phyloP scores from a whole-genome alignment of 2,329 filamentous ascomycete genomes.

The Epichloe amarillans region DNA sequence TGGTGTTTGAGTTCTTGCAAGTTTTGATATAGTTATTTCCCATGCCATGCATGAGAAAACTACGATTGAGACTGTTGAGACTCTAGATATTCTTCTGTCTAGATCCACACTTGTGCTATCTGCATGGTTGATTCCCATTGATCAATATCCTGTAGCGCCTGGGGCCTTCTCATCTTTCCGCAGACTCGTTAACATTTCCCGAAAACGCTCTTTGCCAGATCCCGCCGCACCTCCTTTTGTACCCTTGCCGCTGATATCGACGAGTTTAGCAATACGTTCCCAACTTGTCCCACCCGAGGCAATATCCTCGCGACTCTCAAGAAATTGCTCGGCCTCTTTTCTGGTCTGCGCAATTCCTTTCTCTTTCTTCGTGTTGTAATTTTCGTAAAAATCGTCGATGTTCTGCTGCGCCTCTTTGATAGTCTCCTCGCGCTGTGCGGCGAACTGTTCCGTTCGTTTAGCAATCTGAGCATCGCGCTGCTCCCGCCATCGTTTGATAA shows the following conservation, averaged over 20 bases:
- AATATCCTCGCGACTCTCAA: conserved; percentile 80
- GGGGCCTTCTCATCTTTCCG: conserved; percentile 85
- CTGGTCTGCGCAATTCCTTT: conserved; percentile 80
- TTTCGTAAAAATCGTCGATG: conserved; percentile 98
- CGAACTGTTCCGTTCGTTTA: conserved; percentile 75
- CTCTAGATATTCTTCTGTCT: background rate
- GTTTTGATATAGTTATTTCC: background rate
- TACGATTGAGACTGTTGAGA: too few species aligned
- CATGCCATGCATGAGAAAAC: background rate
- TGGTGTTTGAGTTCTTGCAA: background rate
- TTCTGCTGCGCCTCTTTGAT: conserved; percentile 82
- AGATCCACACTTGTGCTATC: background rate
- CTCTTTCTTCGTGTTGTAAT: conserved; percentile 97
- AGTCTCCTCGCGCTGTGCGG: conserved; percentile 70
- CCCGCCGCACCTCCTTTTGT: conserved; percentile 73
- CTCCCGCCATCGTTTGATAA: conserved; percentile 85
- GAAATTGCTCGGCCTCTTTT: conserved; percentile 86
- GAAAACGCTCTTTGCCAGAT: conserved; percentile 91
- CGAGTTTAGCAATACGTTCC: conserved; percentile 94
- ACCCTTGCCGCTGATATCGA: conserved; percentile 94
- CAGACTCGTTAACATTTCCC: conserved; percentile 74
- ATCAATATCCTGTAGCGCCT: conserved; percentile 51
- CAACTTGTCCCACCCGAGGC: conserved; percentile 92
- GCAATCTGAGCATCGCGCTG: conserved; percentile 70
- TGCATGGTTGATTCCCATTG: conserved; percentile 10